phyloP scores from a whole-genome alignment of 2,329 filamentous ascomycete species.

The Colletotrichum tropicale region DNA sequence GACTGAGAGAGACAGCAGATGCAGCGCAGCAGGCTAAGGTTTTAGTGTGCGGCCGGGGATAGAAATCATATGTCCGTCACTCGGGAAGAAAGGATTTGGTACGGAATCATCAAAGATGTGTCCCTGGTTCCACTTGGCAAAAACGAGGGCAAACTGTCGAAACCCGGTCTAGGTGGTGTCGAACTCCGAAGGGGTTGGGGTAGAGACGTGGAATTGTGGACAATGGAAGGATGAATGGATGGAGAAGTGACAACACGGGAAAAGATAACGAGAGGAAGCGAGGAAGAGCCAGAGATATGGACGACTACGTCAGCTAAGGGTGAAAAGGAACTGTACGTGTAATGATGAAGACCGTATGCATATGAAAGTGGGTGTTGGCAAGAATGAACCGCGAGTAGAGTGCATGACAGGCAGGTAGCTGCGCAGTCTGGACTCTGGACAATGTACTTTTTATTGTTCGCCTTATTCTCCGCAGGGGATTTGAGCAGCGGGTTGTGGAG shows the following conservation, averaged over 20 bases:
- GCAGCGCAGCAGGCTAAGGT: background rate
- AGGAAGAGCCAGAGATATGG: background rate
- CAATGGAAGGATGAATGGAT: background rate
- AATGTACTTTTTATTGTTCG: background rate
- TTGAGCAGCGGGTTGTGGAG: background rate
- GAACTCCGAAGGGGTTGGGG: background rate
- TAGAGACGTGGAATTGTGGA: background rate
- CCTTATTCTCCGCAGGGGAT: background rate
- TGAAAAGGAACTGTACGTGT: background rate
- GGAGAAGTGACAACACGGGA: background rate
- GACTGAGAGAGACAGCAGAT: background rate
- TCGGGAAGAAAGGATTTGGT: background rate
- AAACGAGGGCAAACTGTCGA: background rate
- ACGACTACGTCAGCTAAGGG: background rate
- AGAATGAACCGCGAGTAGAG: background rate
- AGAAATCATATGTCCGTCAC: background rate
- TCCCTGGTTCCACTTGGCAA: background rate
- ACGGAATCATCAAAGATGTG: background rate
- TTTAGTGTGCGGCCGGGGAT: background rate
- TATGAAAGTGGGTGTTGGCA: background rate
- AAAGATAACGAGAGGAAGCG: background rate
- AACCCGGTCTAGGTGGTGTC: background rate
- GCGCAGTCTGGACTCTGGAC: background rate
- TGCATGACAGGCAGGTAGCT: conserved; percentile 3
- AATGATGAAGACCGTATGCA: background rate